Evolutionary conservation across 2,329 filamentous ascomycete species (phyloP).

Genomic region (Talaromyces marneffei): DNA sequence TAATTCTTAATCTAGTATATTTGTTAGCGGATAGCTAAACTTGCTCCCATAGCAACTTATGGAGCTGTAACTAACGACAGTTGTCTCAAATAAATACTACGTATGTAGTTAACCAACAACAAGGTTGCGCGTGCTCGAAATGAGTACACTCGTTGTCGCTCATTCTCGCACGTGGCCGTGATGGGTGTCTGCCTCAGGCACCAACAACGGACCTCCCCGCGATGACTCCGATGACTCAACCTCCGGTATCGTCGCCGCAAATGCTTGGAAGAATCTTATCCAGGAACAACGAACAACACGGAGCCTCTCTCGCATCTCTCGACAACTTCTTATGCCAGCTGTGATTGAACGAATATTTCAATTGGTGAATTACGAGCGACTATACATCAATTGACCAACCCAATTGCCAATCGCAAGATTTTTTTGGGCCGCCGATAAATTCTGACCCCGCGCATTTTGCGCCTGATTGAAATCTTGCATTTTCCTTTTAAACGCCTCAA

Average conservation of each 20-base stretch:
- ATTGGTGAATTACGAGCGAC: not conserved
- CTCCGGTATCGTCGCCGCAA: conserved; percentile 7
- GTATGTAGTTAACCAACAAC: too few relatives aligned
- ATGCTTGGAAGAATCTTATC: not conserved
- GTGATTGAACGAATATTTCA: not conserved
- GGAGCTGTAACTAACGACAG: too few relatives aligned
- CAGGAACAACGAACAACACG: not conserved
- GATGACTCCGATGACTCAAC: conserved; percentile 4
- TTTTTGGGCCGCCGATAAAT: conserved; percentile 2
- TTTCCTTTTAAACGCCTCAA: not conserved
- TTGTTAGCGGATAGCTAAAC: not conserved
- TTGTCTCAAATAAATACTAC: too few relatives aligned
- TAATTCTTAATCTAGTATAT: too few relatives aligned
- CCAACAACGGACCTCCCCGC: not conserved
- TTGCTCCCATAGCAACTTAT: not conserved
- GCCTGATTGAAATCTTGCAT: conserved; percentile 1
- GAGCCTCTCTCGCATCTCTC: too few relatives aligned
- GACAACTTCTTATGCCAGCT: too few relatives aligned
- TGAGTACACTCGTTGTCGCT: conserved; percentile 24
- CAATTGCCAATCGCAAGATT: not conserved
- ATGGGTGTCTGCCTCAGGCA: not conserved
- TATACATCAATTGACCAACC: not conserved
- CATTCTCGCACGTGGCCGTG: not conserved
- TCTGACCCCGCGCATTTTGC: conserved; percentile 12
- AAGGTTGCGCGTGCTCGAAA: conserved; percentile 31